Base-by-base conservation (phyloP, 2,329 filamentous ascomycete species). In the Hirsutella rhossiliensis region DNA sequence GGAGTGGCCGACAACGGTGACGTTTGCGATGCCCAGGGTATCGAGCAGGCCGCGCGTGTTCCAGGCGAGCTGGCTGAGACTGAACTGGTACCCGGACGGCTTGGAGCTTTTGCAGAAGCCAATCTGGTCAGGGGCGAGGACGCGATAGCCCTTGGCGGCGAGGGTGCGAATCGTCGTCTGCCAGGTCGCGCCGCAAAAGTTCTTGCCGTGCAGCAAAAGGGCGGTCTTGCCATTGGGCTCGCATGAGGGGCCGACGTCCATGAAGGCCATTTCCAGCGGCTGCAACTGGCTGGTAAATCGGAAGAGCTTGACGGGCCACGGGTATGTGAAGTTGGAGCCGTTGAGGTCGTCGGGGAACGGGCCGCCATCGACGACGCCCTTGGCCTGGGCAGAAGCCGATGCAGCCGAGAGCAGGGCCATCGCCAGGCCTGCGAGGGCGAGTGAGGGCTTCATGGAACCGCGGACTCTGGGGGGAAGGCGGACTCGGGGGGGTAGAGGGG, bases 81-180 rank as follows among this genome's bases (percentile, higher is more conserved):
- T 71, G 59, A 72, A 75, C 52, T 76, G 72, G 54, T 76, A 76
- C 12, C 52, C 51, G 2, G 53, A 52, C 0, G 71, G 69, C 56
- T 76, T 76, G 23, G 67, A 65, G 9, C 71, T 75, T 56, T 76
- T 76, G 66, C 73, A 77, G 59, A 74, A 77, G 46, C 73, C 73
- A 40, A 77, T 58, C 48, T 76, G 72, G 49, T 77, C 73, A 0
- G 72, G 69, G 3, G 72, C 58, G 42, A 76, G 66, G 42, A 76
- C 69, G 34, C 73, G 69, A 50, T 72, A 75, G 37, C 72, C 73
- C 27, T 53, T 54, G 3, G 50, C 48, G 4, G 61, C 52, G 43
- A 76, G 64, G 11, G 59, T 54, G 11, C 55, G 48, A n/a, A 69
- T 67, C 13, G 71, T 75, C 15, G 55, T 56, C 43, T 66, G 61